Evolutionary conservation across 164 flowering plant species (phyloP), one percentile per base, ranked within the genome.

Genomic region (Piper longum): DNA sequence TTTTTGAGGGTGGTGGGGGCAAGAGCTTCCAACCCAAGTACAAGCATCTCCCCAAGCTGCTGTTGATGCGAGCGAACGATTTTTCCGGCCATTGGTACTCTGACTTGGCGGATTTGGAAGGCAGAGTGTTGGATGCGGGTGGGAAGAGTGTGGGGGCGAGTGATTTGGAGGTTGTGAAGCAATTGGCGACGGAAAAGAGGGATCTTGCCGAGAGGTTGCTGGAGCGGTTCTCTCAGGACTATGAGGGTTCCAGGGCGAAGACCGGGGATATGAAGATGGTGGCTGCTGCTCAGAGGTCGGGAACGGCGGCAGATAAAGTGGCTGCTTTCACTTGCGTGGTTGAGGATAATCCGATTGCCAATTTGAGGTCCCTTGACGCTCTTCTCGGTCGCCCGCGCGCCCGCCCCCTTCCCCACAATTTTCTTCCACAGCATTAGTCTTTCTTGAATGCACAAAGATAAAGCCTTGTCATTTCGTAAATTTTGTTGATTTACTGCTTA

Each of bases 331-430:
- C 91, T 1, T 87, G 89, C 17, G 52, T 85, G 82, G 78, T 91
- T n/a, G 93, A 85, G 62, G 96, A 91, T 65, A 95, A 95, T 72
- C 93, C 97, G 0, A 69, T 91, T 60, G 96, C 99, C 0, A 95
- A 89, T 70, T 57, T 86, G 77, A 73, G 84, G 64, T 80, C 99
- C 0, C 81, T 95, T 19, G 99, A 95, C 73, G 82, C 84, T 0
- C 86, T 95, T 56, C n/a, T 91, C 61, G 91, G 99, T 89, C 76
- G n/a, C n/a, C n/a, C n/a, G n/a, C 16, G 60, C 18, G 0, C 14
- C 52, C 14, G 2, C 52, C 3, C 14, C 52, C 14, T 45, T 7
- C 14, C 52, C 11, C 7, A 3, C 12, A 2, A 5, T 14, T 14
- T 14, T 48, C 12, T 5, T 48, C 3, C 12, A 9, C 52, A 5